phyloP scores from a whole-genome alignment of 1,139 yeast species.

The Suhomyces maxii region DNA sequence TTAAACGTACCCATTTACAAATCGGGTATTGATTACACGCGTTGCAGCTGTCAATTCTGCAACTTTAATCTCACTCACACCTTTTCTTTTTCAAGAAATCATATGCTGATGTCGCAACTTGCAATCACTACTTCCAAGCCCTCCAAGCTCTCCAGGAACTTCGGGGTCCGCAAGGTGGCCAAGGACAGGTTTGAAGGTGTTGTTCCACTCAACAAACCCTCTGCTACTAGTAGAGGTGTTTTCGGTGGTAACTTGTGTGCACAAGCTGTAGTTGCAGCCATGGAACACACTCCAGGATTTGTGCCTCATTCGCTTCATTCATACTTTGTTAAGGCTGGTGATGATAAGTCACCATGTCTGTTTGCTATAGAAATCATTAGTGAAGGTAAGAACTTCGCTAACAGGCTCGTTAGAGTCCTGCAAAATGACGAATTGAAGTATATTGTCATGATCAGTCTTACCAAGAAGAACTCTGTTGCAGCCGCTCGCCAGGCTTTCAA shows the following conservation, averaged over 20 bases:
- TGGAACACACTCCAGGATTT: slow-evolving; percentile 34
- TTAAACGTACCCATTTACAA: too few species aligned
- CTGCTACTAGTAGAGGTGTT: slow-evolving; percentile 36
- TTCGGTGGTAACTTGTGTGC: slow-evolving; percentile 47
- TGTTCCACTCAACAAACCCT: slow-evolving; percentile 35
- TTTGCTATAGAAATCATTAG: slow-evolving; percentile 33
- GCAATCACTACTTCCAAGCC: not conserved
- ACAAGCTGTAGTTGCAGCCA: slow-evolving; percentile 44
- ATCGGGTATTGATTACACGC: too few species aligned
- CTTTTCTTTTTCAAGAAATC: too few species aligned
- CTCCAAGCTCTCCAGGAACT: slow-evolving; percentile 6
- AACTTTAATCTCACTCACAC: too few species aligned
- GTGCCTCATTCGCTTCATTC: slow-evolving; percentile 47
- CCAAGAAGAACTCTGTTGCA: slow-evolving; percentile 28
- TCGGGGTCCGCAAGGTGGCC: slow-evolving; percentile 13
- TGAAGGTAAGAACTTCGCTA: slow-evolving; percentile 35
- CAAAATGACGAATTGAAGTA: slow-evolving; percentile 33
- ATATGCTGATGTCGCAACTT: not conserved
- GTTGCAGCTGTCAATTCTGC: too few species aligned
- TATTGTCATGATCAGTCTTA: slow-evolving; percentile 36
- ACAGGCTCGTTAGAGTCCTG: slow-evolving; percentile 29
- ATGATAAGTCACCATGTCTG: slow-evolving; percentile 29
- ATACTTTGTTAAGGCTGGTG: slow-evolving; percentile 42
- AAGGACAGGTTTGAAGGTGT: slow-evolving; percentile 27
- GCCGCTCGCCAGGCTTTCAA: slow-evolving; percentile 17